Percentiles rank a stretch among this genome's conserved stretches.
Conservation (phyloP, 441 rosid genomes). For the Pelargonium australe region DNA sequence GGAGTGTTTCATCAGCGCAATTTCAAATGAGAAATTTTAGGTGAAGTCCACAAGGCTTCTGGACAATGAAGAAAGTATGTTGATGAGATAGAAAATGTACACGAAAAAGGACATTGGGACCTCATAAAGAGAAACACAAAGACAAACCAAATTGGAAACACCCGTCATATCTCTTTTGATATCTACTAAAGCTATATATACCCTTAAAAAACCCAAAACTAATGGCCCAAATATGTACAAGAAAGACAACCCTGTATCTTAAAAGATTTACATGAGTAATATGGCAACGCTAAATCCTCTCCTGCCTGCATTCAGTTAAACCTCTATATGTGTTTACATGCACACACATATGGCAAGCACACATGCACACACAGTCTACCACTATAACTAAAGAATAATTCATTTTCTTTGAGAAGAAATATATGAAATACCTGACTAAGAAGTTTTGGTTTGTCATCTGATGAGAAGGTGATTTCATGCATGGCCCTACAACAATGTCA, state of each 20-base stretch:
- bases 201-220: no score
- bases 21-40: background rate
- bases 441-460: conserved; percentile 65
- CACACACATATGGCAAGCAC: no score
- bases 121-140: background rate
- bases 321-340: no score
- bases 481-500: conserved; percentile 42
- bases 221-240: background rate
- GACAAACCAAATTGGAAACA: no score
- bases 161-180: no score
- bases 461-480: conserved; percentile 67
- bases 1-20: background rate
- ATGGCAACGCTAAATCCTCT: background rate
- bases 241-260: background rate
- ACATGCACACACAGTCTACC: no score
- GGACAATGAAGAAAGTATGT: background rate
- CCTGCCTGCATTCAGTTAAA: background rate
- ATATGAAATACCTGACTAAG: conserved; percentile 49
- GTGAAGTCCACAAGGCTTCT: background rate
- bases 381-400: no score
- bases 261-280: background rate
- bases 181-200: no score
- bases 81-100: background rate
- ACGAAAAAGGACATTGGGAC: background rate
- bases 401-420: no score